Base-by-base conservation (phyloP, 2,329 filamentous ascomycete species). In the Diaporthe citrichinensis region DNA sequence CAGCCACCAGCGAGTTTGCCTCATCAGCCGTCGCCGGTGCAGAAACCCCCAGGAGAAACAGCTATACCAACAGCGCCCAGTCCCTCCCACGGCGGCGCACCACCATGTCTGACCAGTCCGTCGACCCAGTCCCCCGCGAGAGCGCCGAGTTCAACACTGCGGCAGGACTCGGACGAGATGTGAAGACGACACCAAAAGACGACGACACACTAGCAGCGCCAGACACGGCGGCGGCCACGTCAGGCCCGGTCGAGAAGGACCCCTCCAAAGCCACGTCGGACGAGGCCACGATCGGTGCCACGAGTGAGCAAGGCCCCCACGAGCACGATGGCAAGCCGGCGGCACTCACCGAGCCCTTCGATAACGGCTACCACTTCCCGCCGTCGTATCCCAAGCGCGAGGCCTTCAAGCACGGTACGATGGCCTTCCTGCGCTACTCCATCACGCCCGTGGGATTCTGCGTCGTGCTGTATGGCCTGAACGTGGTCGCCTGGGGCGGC, bases 401-500 rank as follows among this genome's bases (percentile, higher is more conserved):
- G 74, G 89, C 92, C 1, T 90, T 90, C 2, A 85, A 83, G 28
- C 90, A 92, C 71, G 90, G 89, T 2, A 80, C 92, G 17, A 85
- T 88, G 39, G 88, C 90, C 0, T 94, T 94, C 81, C 93, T 91
- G 91, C 89, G 90, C 71, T 98, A 95, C 86, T 90, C 94, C 79
- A 86, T 90, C 51, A 97, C 94, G 0, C 93, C 93, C 0, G 84
- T 94, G 73, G 95, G 95, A 3, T 95, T 97, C 81, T 86, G 94
- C 72, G 90, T 96, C 55, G 94, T 92, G 2, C 83, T 98, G 8
- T 98, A 97, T 83, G 92, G 93, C 17, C 88, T 97, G 74, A 96
- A 96, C 78, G 90, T 98, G 28, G 91, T 98, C 14, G 95, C 94
- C 0, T 98, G 95, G 95, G 95, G 95, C 71, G 95, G 94, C 75